These are phyloP conservation scores for Plectranthus barbatus DNA, from an alignment of 257 asterid genomes.

Conservation along the genomic window DNA sequence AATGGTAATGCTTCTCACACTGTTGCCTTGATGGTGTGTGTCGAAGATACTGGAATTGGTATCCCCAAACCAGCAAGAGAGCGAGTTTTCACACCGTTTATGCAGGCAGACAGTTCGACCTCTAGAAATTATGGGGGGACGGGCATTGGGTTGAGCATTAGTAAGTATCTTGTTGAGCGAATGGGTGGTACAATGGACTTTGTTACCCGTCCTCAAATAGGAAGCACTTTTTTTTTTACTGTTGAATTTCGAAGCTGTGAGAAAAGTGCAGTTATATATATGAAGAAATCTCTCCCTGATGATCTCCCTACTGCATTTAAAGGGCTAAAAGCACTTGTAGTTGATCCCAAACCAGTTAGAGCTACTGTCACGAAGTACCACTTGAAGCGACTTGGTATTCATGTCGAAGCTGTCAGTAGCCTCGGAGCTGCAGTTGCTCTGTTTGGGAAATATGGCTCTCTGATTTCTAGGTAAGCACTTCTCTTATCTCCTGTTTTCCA, in stretches of 20 bases:
- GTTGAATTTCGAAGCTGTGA: slow-evolving; percentile 48
- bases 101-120: slow-evolving; percentile 98
- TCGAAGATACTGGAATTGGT: slow-evolving; percentile 92
- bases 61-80: slow-evolving; percentile 67
- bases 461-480: slow-evolving; percentile 42
- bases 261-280: slow-evolving; percentile 23
- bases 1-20: slow-evolving; percentile 20
- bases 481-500: neutral
- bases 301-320: slow-evolving; percentile 50
- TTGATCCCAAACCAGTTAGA: slow-evolving; percentile 74
- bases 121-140: slow-evolving; percentile 92
- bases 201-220: slow-evolving; percentile 64
- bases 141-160: slow-evolving; percentile 87
- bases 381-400: slow-evolving; percentile 73
- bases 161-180: slow-evolving; percentile 83
- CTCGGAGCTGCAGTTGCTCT: slow-evolving; percentile 35
- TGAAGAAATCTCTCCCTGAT: slow-evolving; percentile 39
- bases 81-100: slow-evolving; percentile 78
- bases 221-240: slow-evolving; percentile 81
- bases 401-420: slow-evolving; percentile 46
- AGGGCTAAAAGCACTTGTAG: slow-evolving; percentile 59
- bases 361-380: slow-evolving; percentile 77
- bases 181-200: slow-evolving; percentile 90
- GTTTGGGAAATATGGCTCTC: slow-evolving; percentile 30
- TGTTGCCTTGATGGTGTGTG: slow-evolving; percentile 56